These are phyloP conservation scores for Pythium pyrilobum DNA, from an alignment of 352 stramenopile genomes.

Conservation along the genomic window DNA sequence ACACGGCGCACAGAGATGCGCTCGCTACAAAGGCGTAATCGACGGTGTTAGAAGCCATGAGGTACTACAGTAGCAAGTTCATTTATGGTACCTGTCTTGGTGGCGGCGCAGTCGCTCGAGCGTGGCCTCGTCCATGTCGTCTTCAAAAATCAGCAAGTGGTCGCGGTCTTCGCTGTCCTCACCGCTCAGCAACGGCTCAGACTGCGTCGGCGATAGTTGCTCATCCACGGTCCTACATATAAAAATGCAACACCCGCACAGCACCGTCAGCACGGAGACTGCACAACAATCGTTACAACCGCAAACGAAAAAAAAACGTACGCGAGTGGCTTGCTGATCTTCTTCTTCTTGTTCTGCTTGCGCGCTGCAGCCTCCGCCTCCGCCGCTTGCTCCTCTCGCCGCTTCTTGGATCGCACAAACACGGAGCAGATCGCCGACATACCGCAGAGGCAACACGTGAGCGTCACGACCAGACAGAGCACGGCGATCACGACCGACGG, in stretches of 20 bases:
- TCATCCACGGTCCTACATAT: constrained; percentile 27
- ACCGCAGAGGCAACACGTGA: constrained; percentile 80
- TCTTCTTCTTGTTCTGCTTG: constrained; percentile 24
- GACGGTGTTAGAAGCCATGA: too few relatives aligned
- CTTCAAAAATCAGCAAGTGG: constrained; percentile 44
- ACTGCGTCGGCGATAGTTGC: constrained; percentile 28
- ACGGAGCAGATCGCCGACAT: constrained; percentile 74
- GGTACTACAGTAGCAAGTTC: too few relatives aligned
- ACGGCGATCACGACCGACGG: constrained; percentile 80
- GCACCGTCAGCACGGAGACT: too few relatives aligned
- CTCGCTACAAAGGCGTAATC: too few relatives aligned
- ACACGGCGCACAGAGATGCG: constrained; percentile 42
- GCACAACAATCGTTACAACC: neutral
- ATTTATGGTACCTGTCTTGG: constrained; percentile 25
- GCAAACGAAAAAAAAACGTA: neutral
- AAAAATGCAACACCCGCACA: neutral
- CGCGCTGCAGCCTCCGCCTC: neutral
- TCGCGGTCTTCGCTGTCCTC: constrained; percentile 37
- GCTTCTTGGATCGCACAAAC: constrained; percentile 32
- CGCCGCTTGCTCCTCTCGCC: constrained; percentile 7
- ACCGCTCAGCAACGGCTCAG: constrained; percentile 46
- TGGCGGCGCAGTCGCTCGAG: constrained; percentile 42
- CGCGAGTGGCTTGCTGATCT: constrained; percentile 18
- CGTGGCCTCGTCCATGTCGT: constrained; percentile 44
- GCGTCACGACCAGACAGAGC: constrained; percentile 70